A percentile compares a stretch with the other conserved stretches of the same genome.
Conservation (phyloP, 1,284 basidiomycete species). For the Phylloporus sp. region DNA sequence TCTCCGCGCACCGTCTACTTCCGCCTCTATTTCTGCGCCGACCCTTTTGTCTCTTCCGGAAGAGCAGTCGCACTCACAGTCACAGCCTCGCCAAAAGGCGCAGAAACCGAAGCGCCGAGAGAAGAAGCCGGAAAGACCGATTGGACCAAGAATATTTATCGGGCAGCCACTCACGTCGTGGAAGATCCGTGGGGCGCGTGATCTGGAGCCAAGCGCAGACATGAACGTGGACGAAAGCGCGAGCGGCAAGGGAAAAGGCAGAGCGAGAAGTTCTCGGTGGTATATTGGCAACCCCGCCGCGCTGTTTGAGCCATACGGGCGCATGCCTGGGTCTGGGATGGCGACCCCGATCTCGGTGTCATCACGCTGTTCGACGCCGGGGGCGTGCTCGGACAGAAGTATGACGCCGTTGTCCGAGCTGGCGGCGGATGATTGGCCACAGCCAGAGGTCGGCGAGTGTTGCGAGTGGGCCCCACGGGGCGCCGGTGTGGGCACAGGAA, state of each 20-base stretch:
- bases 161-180: slow-evolving; percentile 34
- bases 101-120: slow-evolving; percentile 2
- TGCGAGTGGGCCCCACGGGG: slow-evolving; percentile 34
- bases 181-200: slow-evolving; percentile 29
- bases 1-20: not conserved
- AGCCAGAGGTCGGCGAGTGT: slow-evolving; percentile 41
- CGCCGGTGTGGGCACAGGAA: not conserved
- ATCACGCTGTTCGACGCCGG: slow-evolving; percentile 23
- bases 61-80: not conserved
- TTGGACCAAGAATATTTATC: slow-evolving; percentile 34
- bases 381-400: slow-evolving; percentile 23
- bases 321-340: slow-evolving; percentile 22
- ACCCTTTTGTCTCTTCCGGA: not conserved
- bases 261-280: slow-evolving; percentile 11
- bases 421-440: slow-evolving; percentile 35
- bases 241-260: not conserved
- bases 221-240: slow-evolving; percentile 5
- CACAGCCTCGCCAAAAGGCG: not conserved
- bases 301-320: slow-evolving; percentile 32
- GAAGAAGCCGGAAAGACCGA: slow-evolving; percentile 5
- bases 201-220: slow-evolving; percentile 30
- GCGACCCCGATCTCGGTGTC: slow-evolving; percentile 1
- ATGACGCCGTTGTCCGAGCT: slow-evolving; percentile 15
- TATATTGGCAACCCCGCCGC: slow-evolving; percentile 27
- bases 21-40: not conserved